Evolutionary conservation across 1,139 yeast species (phyloP).

Genomic region (Suhomyces panamericanus): DNA sequence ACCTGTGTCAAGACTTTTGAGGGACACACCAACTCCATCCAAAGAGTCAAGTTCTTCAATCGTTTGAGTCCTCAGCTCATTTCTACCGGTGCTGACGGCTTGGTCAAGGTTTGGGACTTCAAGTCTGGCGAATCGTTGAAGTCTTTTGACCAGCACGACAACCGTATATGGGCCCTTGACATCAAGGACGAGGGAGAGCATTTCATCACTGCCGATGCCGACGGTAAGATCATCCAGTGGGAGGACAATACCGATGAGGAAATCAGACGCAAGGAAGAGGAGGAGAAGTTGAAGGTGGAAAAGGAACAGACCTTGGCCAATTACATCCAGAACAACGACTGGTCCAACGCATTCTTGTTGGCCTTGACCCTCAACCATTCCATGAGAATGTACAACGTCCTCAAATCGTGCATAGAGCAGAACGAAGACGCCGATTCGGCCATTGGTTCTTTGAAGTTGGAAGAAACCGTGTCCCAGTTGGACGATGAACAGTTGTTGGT

Average conservation of each 20-base stretch:
- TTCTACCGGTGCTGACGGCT: constrained; percentile 92
- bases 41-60: constrained; percentile 71
- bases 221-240: constrained; percentile 90
- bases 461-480: constrained; percentile 59
- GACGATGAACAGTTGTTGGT: constrained; percentile 58
- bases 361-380: constrained; percentile 88
- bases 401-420: constrained; percentile 49
- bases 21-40: constrained; percentile 92
- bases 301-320: constrained; percentile 85
- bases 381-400: constrained; percentile 72
- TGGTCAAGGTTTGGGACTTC: constrained; percentile 86
- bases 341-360: constrained; percentile 84
- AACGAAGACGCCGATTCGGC: constrained; percentile 49
- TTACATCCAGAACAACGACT: constrained; percentile 66
- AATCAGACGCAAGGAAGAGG: constrained; percentile 39
- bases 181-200: constrained; percentile 63
- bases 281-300: constrained; percentile 63
- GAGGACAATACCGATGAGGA: constrained; percentile 78
- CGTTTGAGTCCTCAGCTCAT: constrained; percentile 62
- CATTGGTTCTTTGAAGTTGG: constrained; percentile 65
- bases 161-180: constrained; percentile 90
- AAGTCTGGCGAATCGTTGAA: constrained; percentile 67
- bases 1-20: constrained; percentile 81
- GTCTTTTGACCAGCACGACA: constrained; percentile 88
- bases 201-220: constrained; percentile 89